Base-by-base conservation (phyloP, 495 filamentous ascomycete genomes). In the Jackrogersella minutella region DNA sequence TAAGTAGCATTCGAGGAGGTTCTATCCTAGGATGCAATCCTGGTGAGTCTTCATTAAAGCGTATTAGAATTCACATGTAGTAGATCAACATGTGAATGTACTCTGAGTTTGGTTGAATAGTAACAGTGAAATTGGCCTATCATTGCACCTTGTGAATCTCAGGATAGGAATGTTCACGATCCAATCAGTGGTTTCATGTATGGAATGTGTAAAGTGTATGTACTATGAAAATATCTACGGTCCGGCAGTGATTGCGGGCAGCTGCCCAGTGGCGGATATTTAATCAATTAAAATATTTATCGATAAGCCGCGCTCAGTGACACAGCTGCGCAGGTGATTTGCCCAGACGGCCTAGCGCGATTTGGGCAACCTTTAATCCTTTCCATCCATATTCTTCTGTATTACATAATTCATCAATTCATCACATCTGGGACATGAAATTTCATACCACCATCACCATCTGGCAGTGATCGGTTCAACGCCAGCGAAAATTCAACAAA, bases 271-370 rank as follows among this genome's bases (percentile, higher is more conserved):
- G 1, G 16, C 10, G n/a, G 16, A 21, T n/a, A 21, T 7, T 14
- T 33, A 36, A 16, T 10, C 24, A 36, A 49, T 50, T 34, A 0
- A 7, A 7, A 30, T 30, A 30, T 19, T 56, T 67, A 71, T 65
- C 69, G 64, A 71, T 71, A 65, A 71, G 57, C n/a, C 1, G 41
- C 8, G 5, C 0, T 30, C 47, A 34, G 4, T 28, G 49, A n/a
- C 46, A 31, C 43, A 24, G 31, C 39, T 28, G 43, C 54, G 28
- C 10, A 17, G 21, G 13, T 56, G 57, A 52, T 70, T 66, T 63
- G 66, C n/a, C n/a, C n/a, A n/a, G n/a, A 55, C 14, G 14, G 19
- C 19, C 9, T 41, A 54, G 65, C 58, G 65, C 58, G n/a, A n/a
- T n/a, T n/a, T n/a, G n/a, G n/a, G n/a, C n/a, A n/a, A n/a, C n/a